These are phyloP conservation scores for Backusella tuberculispora DNA, from an alignment of 192 early-diverging fungal species.

Conservation along the genomic window DNA sequence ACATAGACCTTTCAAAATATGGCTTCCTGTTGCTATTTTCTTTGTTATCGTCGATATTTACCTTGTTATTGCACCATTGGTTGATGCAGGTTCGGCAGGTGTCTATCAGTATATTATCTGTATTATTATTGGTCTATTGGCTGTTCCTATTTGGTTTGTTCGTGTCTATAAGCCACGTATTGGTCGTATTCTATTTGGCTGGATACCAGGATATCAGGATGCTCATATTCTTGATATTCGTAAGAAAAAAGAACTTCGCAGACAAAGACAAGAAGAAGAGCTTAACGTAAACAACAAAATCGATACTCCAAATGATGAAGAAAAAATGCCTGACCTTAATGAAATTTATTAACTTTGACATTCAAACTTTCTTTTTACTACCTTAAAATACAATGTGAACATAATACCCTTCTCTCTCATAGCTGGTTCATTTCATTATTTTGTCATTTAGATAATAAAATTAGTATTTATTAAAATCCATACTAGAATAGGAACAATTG, in stretches of 20 bases:
- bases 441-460: no score
- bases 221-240: conserved; percentile 18
- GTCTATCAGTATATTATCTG: conserved; percentile 36
- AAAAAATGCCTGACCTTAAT: neutral
- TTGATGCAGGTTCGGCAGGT: conserved; percentile 38
- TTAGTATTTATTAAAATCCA: no score
- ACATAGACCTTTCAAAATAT: conserved; percentile 46
- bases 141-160: conserved; percentile 39
- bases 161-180: conserved; percentile 37
- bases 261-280: neutral
- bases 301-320: neutral
- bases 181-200: conserved; percentile 34
- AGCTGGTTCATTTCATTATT: no score
- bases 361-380: no score
- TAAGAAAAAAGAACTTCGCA: neutral
- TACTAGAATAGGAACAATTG: no score
- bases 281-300: neutral
- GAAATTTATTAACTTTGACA: neutral
- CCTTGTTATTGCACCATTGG: conserved; percentile 39
- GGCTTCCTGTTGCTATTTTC: conserved; percentile 30
- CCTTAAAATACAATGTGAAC: no score
- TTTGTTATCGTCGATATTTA: conserved; percentile 37
- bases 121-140: conserved; percentile 35
- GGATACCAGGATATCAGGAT: conserved; percentile 38
- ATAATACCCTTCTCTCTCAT: no score